Evolutionary conservation across 768 basidiomycete genomes (phyloP).

Genomic region (Mycena chlorophos): DNA sequence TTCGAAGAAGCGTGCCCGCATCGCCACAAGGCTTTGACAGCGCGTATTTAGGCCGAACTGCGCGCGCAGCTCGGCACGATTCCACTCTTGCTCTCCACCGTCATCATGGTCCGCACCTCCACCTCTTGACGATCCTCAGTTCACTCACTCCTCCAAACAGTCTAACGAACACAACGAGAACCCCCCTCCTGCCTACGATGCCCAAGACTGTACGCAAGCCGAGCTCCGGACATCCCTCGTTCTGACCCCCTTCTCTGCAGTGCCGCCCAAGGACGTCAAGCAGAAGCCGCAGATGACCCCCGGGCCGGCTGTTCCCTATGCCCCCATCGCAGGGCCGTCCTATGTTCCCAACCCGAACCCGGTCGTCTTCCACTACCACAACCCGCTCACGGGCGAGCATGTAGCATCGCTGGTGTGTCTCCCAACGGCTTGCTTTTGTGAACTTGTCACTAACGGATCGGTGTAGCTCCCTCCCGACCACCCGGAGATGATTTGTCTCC

Average conservation of each 20-base stretch:
- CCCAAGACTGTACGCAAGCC: conserved; percentile 24
- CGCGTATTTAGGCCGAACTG: too few species aligned
- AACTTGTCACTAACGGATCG: not conserved
- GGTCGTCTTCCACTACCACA: conserved; percentile 68
- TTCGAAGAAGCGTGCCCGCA: too few species aligned
- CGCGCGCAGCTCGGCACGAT: not conserved
- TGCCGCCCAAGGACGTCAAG: conserved; percentile 19
- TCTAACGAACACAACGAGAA: conserved; percentile 31
- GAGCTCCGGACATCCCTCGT: not conserved
- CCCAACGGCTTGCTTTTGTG: not conserved
- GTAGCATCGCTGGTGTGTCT: conserved; percentile 47
- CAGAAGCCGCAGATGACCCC: not conserved
- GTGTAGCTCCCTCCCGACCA: conserved; percentile 63
- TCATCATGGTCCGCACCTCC: conserved; percentile 10
- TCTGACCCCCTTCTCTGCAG: conserved; percentile 4
- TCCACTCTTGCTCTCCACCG: conserved; percentile 1
- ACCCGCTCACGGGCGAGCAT: conserved; percentile 58
- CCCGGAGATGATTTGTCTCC: conserved; percentile 85
- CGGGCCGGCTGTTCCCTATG: conserved; percentile 4
- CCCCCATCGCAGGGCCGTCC: conserved; percentile 4
- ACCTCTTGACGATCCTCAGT: not conserved
- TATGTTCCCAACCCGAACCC: conserved; percentile 35
- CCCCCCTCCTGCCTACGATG: conserved; percentile 52
- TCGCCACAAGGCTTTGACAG: too few species aligned
- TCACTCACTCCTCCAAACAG: conserved; percentile 2